Base-by-base conservation (phyloP, 1,284 basidiomycete genomes). In the Neolentinus lepideus region DNA sequence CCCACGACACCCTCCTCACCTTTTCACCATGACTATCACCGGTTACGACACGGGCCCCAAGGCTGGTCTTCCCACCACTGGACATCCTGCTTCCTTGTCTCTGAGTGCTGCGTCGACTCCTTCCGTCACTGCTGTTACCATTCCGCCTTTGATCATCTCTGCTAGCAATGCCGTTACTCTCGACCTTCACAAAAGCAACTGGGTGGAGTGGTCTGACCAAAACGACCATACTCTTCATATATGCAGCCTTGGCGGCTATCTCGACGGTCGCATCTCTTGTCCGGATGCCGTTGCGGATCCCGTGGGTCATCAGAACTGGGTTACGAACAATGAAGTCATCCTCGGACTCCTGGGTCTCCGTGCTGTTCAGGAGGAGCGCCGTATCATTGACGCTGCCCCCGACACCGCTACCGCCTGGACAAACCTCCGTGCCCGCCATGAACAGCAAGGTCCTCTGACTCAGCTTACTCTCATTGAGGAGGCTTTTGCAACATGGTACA, bases 381-480 rank as follows among this genome's bases (percentile, higher is more conserved):
- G 33, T 19, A 12, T 25, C 21, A 36, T 52, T 26, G 47, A 26
- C 24, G 22, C 11, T n/a, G 26, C 6, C 51, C 14, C 12, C 21
- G 27, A 16, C 16, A 29, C 33, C 19, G 29, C 33, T 10, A 8
- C 21, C 16, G 51, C 19, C 22, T 58, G 56, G 60, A n/a, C 24
- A 2, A 52, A 52, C 9, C 52, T 62, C 1, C 19, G 38, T 19
- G 14, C 24, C 1, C 48, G 57, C 2, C 59, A 62, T 26, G 43
- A 54, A 16, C 53, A 59, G 16, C 51, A 54, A 4, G 59, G 58
- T 11, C 45, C 61, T 6, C 56, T 59, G 36, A 52, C 56, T 8
- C 61, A 60, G 33, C 27, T 59, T 16, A 27, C 56, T 3, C 52
- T 57, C 16, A 47, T 62, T 9, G 51, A 55, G 4, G 57, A 62